Conservation (phyloP, 1,139 yeast genomes). For the Blastobotrys petasosporus region DNA sequence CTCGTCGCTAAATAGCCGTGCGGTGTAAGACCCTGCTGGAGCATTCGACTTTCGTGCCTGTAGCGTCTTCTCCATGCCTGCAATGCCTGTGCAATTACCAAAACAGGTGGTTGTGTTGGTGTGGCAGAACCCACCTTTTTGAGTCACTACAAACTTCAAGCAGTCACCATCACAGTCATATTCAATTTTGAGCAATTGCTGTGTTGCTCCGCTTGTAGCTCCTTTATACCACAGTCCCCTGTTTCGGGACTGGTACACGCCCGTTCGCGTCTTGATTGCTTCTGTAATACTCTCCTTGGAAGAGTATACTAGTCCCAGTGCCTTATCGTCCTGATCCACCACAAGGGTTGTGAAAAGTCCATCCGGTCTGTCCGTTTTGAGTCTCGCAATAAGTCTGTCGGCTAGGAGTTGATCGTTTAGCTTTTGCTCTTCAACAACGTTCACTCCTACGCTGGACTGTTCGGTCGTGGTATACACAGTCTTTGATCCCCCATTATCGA, state of each 20-base stretch:
- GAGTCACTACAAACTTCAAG: slow-evolving; percentile 70
- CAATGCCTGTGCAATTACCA: slow-evolving; percentile 50
- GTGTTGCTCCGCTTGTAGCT: slow-evolving; percentile 91
- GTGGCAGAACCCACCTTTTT: slow-evolving; percentile 90
- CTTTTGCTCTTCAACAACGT: slow-evolving; percentile 40
- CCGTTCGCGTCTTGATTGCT: slow-evolving; percentile 74
- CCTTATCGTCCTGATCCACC: slow-evolving; percentile 56
- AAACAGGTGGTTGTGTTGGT: slow-evolving; percentile 76
- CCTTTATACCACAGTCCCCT: slow-evolving; percentile 95
- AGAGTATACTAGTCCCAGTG: slow-evolving; percentile 88
- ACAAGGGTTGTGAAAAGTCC: slow-evolving; percentile 82
- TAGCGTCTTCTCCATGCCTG: slow-evolving; percentile 61
- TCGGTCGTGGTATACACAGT: slow-evolving; percentile 35
- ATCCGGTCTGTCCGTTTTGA: slow-evolving; percentile 79
- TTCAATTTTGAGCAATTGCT: slow-evolving; percentile 56
- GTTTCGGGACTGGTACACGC: slow-evolving; percentile 90
- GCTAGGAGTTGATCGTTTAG: slow-evolving; percentile 41
- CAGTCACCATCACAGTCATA: slow-evolving; percentile 93
- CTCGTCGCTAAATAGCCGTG: slow-evolving; percentile 75
- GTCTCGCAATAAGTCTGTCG: slow-evolving; percentile 39
- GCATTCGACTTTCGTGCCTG: slow-evolving; percentile 47
- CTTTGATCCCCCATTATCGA: slow-evolving; percentile 42
- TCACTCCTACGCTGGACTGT: slow-evolving; percentile 31
- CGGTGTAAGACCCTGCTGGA: slow-evolving; percentile 89
- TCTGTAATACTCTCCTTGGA: slow-evolving; percentile 74